These are phyloP conservation scores for Dactylellina drechsleri DNA, from an alignment of 2,329 filamentous ascomycete species.

Conservation along the genomic window DNA sequence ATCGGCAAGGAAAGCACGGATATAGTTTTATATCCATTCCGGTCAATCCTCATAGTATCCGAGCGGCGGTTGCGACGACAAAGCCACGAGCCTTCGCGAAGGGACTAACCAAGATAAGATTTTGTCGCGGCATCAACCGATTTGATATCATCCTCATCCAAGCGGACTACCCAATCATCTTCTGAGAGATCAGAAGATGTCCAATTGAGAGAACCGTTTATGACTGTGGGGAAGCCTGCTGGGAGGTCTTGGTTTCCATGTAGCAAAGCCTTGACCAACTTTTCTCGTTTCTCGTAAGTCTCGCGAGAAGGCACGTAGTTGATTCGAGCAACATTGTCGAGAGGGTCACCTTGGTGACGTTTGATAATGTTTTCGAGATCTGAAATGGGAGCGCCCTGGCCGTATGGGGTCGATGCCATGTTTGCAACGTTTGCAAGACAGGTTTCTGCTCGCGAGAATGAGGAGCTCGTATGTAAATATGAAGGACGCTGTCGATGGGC, in stretches of 20 bases:
- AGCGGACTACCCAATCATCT: constrained; percentile 41
- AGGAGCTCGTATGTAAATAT: constrained; percentile 2
- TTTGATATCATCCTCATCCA: constrained; percentile 29
- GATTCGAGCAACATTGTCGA: constrained; percentile 34
- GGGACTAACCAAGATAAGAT: constrained; percentile 49
- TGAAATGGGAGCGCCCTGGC: constrained; percentile 36
- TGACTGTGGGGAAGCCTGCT: constrained; percentile 21
- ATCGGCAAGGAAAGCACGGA: constrained; percentile 2
- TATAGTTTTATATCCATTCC: not conserved
- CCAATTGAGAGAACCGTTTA: constrained; percentile 36
- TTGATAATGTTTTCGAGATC: constrained; percentile 36
- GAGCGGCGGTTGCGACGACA: too few species aligned
- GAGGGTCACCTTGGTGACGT: constrained; percentile 1
- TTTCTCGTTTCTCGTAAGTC: constrained; percentile 30
- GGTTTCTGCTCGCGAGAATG: constrained; percentile 5
- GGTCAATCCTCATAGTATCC: not conserved
- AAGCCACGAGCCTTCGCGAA: too few species aligned
- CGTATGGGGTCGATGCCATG: constrained; percentile 50
- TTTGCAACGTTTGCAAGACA: constrained; percentile 8
- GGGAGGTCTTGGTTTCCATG: constrained; percentile 16
- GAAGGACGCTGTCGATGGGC: constrained; percentile 4
- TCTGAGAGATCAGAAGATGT: constrained; percentile 35
- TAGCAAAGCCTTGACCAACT: constrained; percentile 28
- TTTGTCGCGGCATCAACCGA: constrained; percentile 43
- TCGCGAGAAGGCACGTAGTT: constrained; percentile 42